Evolutionary conservation across 768 basidiomycete genomes (phyloP), one percentile per base, ranked within the genome.

Genomic region (Lactarius hatsudake): DNA sequence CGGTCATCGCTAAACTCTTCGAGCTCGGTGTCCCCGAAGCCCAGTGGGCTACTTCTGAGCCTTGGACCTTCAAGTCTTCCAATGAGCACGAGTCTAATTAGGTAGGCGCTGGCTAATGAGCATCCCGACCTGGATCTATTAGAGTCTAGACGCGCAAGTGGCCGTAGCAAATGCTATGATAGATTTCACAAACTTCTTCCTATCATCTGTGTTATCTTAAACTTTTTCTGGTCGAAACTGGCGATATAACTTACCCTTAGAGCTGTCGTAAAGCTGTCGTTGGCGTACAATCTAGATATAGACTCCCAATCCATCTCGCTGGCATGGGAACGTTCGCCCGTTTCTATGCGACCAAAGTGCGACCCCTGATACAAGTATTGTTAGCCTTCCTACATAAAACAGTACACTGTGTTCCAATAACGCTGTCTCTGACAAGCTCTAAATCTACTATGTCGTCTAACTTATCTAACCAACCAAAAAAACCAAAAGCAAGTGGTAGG

Each of bases 1-100:
- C 81, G 51, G 92, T 84, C 30, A 86, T 95, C 65, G 73, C 86
- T 53, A 88, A 84, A 69, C 86, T 98, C 57, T 87, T 98, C 71
- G 96, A 98, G 80, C 90, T 98, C 62, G 96, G 96, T 71, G 94
- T 98, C 10, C 96, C 96, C 54, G 77, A 81, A 17, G 75, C 84
- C 65, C 96, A 98, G 78, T 93, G 89, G 73, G 85, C 81, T 59
- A 69, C 84, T 36, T 74, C 85, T 28, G 91, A 95, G 73, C 86
- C 87, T 17, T 96, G 93, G 94, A 76, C 78, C 70, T 75, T 97
- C 84, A 85, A 86, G 76, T 77, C 77, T 62, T 48, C 74, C 64
- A 79, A 80, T 60, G 83, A 82, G 72, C 75, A 83, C 65, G 73
- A 72, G 67, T 56, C 58, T 15, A 68, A 64, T n/a, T 68, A 61